Base-by-base conservation (phyloP, 768 basidiomycete genomes). In the Leccinellum albellum region DNA sequence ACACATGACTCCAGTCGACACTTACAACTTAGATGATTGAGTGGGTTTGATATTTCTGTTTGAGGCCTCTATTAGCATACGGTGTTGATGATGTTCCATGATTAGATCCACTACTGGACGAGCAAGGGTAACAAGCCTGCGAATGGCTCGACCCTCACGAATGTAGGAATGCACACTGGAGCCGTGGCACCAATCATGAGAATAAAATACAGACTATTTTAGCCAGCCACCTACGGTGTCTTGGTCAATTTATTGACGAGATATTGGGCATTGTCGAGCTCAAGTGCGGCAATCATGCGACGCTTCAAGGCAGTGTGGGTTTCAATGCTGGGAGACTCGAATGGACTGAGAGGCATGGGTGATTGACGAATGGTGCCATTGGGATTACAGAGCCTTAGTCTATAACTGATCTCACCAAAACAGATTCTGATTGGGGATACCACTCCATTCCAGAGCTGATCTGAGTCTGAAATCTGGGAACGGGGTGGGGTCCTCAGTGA, bases 101-200 rank as follows among this genome's bases (percentile, higher is more conserved):
- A 63, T 33, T 24, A 64, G 14, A 5, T 60, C 47, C 2, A 44
- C 21, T 1, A 64, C 17, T 6, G 33, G 53, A 20, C 55, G 49
- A 0, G 29, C 20, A 0, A 64, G 51, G 48, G 48, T 53, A 0
- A 64, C 58, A 1, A 64, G 63, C 35, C 58, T n/a, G 5, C 23
- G 51, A 4, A 64, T 56, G 4, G 20, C 56, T 6, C 51, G 46
- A 20, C 61, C 61, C 20, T 59, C 53, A 15, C 32, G n/a, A 0
- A 53, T 1, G 10, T 55, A 53, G 3, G 53, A 51, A 45, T 59
- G 51, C 6, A 26, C 1, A 6, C 63, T 62, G 28, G 28, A 28
- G 28, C n/a, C n/a, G n/a, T n/a, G n/a, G n/a, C 28, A 23, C 6
- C 5, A 3, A 33, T 35, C 3, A 14, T 17, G 4, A 20, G 37